A percentile compares a stretch with the other conserved stretches of the same genome.
Conservation (phyloP, 2,329 filamentous ascomycete genomes). For the Aureobasidium mangrovei region DNA sequence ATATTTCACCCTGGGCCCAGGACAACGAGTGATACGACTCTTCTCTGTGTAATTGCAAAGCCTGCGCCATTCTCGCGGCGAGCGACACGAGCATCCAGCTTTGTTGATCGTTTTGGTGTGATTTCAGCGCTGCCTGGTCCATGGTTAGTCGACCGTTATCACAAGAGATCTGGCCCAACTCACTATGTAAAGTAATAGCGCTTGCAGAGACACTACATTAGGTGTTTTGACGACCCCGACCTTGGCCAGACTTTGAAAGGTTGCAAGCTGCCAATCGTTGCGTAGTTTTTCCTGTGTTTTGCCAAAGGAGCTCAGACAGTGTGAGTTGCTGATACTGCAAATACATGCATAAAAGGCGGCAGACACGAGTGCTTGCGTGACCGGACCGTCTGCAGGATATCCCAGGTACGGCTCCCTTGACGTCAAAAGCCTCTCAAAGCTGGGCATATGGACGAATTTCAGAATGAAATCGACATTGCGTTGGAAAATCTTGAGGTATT, state of each 20-base stretch:
- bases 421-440: background rate
- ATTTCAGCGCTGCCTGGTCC: background rate
- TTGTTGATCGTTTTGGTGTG: slow-evolving; percentile 10
- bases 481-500: slow-evolving; percentile 4
- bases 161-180: background rate
- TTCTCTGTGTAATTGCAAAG: slow-evolving; percentile 5
- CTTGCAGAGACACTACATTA: slow-evolving; percentile 1
- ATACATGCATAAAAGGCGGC: slow-evolving; percentile 7
- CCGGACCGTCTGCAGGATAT: background rate
- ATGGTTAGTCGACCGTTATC: background rate
- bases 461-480: background rate
- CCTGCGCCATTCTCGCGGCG: slow-evolving; percentile 2
- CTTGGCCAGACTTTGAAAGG: background rate
- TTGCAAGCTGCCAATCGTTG: background rate
- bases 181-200: slow-evolving; percentile 2
- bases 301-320: background rate
- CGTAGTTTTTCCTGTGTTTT: slow-evolving; percentile 1
- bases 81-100: slow-evolving; percentile 7
- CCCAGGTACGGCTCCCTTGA: slow-evolving; percentile 5
- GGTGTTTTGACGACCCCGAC: background rate
- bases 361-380: background rate
- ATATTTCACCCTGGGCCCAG: slow-evolving; percentile 1
- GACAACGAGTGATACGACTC: background rate
- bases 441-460: slow-evolving; percentile 3
- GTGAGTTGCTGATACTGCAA: slow-evolving; percentile 6